phyloP scores from a whole-genome alignment of 2,329 filamentous ascomycete species.

The Paramyrothecium roridum region DNA sequence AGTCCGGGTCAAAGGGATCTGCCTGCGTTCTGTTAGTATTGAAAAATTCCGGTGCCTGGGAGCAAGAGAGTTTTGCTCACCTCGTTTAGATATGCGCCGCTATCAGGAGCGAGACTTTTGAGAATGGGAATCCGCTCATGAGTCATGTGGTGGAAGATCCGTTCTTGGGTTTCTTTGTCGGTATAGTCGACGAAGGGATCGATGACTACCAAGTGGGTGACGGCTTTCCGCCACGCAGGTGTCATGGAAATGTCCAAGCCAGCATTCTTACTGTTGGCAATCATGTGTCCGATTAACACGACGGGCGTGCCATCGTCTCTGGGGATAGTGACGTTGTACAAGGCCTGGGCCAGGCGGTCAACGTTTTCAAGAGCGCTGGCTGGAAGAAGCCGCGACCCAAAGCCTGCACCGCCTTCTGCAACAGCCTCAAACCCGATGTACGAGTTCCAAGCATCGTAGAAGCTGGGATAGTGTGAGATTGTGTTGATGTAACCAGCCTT shows the following conservation, averaged over 20 bases:
- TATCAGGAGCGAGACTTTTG: constrained; percentile 27
- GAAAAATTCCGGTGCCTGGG: background rate
- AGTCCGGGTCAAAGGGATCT: background rate
- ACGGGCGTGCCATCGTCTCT: background rate
- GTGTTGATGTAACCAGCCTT: background rate
- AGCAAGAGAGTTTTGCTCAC: constrained; percentile 9
- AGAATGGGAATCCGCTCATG: constrained; percentile 18
- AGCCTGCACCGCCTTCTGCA: background rate
- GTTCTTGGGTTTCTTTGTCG: constrained; percentile 4
- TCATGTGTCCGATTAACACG: constrained; percentile 16
- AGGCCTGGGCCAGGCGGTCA: background rate
- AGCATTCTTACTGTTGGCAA: constrained; percentile 13
- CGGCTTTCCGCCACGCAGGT: constrained; percentile 15
- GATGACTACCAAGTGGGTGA: constrained; percentile 6
- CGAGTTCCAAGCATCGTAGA: background rate
- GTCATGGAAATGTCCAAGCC: constrained; percentile 12
- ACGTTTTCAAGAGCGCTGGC: background rate
- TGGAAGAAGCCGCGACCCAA: background rate
- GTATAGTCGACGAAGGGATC: constrained; percentile 9
- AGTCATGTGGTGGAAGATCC: constrained; percentile 16
- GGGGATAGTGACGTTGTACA: background rate
- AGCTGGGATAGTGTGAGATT: background rate
- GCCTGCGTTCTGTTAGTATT: background rate
- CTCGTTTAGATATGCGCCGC: constrained; percentile 37
- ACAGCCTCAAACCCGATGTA: background rate